These are phyloP conservation scores for Mucor velutinosus DNA, from an alignment of 371 early-diverging fungal genomes.

Conservation along the genomic window DNA sequence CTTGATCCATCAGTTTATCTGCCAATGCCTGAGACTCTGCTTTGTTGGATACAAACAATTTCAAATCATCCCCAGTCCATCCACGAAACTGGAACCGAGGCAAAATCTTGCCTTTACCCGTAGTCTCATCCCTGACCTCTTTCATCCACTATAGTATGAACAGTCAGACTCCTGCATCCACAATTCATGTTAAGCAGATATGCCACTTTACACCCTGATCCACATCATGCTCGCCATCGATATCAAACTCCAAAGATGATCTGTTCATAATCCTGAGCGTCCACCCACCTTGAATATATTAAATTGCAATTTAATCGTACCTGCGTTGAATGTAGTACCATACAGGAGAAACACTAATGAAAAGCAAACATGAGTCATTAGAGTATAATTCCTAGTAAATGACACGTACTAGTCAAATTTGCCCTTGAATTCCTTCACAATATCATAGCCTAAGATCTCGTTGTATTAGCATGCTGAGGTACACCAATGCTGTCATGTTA, in stretches of 20 bases:
- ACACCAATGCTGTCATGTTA: neutral
- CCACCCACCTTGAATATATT: neutral
- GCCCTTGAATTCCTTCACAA: constrained; percentile 62
- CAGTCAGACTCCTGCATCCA: neutral
- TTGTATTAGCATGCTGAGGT: neutral
- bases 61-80: constrained; percentile 46
- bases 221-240: constrained; percentile 66
- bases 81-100: constrained; percentile 61
- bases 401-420: constrained; percentile 64
- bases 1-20: constrained; percentile 36
- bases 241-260: constrained; percentile 26
- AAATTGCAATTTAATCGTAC: constrained; percentile 9
- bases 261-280: neutral
- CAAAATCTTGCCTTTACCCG: constrained; percentile 45
- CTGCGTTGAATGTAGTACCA: constrained; percentile 56
- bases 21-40: constrained; percentile 29
- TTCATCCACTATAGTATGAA: constrained; percentile 51
- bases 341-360: constrained; percentile 54
- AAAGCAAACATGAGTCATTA: neutral
- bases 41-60: constrained; percentile 28
- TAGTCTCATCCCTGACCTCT: constrained; percentile 41
- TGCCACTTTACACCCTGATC: constrained; percentile 42
- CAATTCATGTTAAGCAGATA: neutral
- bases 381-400: neutral
- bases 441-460: constrained; percentile 51